A percentile compares a stretch with the other conserved stretches of the same genome.
phyloP scores from a whole-genome alignment of 1,284 basidiomycete genomes.

The Apiotrichum gracile region DNA sequence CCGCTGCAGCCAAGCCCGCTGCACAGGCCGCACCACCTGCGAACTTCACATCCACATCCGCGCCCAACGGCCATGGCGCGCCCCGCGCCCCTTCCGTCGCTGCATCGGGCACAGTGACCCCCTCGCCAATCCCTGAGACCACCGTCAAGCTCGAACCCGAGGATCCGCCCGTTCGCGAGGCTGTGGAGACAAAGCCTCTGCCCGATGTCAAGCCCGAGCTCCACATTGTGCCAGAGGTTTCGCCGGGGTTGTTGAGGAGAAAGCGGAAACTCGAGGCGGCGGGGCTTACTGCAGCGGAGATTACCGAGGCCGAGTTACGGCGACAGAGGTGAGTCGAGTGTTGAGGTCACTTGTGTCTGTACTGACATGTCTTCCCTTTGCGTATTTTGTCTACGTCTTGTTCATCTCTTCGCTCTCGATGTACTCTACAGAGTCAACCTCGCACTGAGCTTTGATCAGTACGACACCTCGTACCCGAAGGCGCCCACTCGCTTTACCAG shows the following conservation, averaged over 20 bases:
- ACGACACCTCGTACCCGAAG: conserved; percentile 24
- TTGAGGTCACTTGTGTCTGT: neutral
- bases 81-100: neutral
- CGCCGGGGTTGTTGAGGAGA: neutral
- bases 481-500: conserved; percentile 22
- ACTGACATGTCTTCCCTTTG: neutral
- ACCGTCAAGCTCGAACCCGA: neutral
- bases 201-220: neutral
- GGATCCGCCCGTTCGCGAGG: neutral
- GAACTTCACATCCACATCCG: neutral
- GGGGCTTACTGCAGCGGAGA: conserved; percentile 5
- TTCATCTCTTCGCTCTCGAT: no score
- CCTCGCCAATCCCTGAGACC: neutral
- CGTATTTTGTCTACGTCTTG: neutral
- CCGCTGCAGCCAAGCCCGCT: neutral
- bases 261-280: conserved; percentile 9
- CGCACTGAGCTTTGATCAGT: conserved; percentile 35
- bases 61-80: neutral
- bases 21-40: neutral
- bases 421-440: conserved; percentile 22
- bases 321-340: conserved; percentile 6
- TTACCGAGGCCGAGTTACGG: conserved; percentile 10
- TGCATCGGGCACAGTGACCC: neutral
- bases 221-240: neutral
- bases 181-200: no score